Evolutionary conservation across 2,329 filamentous ascomycete species (phyloP).

Genomic region (Gnomoniopsis smithogilvyi): DNA sequence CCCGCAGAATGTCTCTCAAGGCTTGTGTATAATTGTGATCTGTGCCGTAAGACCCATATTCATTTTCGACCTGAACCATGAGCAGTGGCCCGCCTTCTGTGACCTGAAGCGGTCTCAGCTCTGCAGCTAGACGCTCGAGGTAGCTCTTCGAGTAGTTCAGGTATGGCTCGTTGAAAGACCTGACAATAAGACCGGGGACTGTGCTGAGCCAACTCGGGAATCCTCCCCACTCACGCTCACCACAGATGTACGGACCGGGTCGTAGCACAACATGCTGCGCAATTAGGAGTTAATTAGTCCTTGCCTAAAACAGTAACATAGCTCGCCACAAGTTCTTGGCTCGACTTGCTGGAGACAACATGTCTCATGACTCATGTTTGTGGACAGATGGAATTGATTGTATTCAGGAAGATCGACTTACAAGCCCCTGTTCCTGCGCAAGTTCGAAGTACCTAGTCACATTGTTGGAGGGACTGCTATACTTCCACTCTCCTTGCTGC

Average conservation of each 20-base stretch:
- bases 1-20: conserved; percentile 38
- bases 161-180: conserved; percentile 38
- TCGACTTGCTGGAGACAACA: no score
- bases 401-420: no score
- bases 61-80: conserved; percentile 49
- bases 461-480: conserved; percentile 38
- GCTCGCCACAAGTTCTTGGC: no score
- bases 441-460: conserved; percentile 44
- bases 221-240: conserved; percentile 47
- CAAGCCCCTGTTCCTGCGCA: conserved; percentile 44
- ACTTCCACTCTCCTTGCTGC: conserved; percentile 32
- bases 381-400: no score
- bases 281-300: no score
- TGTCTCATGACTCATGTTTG: no score
- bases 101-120: conserved; percentile 34
- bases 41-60: conserved; percentile 46
- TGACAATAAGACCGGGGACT: conserved; percentile 37
- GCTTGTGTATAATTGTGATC: conserved; percentile 41
- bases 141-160: conserved; percentile 35
- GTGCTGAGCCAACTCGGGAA: conserved; percentile 43
- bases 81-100: conserved; percentile 43
- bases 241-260: conserved; percentile 47
- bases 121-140: conserved; percentile 34
- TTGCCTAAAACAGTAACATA: no score
- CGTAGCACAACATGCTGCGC: conserved; percentile 41